Evolutionary conservation across 345 rosid species (phyloP).

Genomic region (Hirschfeldia incana): DNA sequence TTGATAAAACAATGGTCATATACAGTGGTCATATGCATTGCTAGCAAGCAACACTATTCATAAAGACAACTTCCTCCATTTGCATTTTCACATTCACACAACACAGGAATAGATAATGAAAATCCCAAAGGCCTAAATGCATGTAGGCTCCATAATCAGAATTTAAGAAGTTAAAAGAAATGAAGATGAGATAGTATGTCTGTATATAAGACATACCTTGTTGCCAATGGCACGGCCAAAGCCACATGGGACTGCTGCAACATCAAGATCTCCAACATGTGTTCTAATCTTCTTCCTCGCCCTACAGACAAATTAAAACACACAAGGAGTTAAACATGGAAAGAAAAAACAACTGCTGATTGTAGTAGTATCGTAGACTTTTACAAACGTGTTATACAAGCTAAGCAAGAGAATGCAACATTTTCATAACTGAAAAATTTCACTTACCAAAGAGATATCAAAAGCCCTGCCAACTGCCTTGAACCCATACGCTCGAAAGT

Average conservation of each 20-base stretch:
- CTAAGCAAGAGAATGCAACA: conserved; percentile 12
- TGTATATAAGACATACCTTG: conserved; percentile 50
- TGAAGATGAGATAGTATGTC: neutral
- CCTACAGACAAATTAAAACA: conserved; percentile 51
- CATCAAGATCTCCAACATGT: conserved; percentile 95
- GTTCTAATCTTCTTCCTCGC: conserved; percentile 82
- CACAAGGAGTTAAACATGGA: neutral
- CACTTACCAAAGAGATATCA: conserved; percentile 80
- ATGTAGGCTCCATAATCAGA: neutral
- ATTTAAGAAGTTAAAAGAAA: neutral
- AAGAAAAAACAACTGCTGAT: neutral
- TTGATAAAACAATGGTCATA: neutral
- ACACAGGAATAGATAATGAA: neutral
- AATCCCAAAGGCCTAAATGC: neutral
- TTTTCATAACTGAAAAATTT: neutral
- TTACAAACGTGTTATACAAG: neutral
- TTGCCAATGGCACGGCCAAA: conserved; percentile 99
- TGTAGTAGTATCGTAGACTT: neutral
- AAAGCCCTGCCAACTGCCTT: conserved; percentile 89
- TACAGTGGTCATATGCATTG: neutral
- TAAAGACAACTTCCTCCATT: neutral
- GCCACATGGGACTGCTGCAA: conserved; percentile 96
- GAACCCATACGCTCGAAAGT: conserved; percentile 98
- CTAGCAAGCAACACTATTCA: neutral
- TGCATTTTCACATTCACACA: neutral